phyloP scores from a whole-genome alignment of 129 eudicot genomes.

The Oenanthe sinensis region DNA sequence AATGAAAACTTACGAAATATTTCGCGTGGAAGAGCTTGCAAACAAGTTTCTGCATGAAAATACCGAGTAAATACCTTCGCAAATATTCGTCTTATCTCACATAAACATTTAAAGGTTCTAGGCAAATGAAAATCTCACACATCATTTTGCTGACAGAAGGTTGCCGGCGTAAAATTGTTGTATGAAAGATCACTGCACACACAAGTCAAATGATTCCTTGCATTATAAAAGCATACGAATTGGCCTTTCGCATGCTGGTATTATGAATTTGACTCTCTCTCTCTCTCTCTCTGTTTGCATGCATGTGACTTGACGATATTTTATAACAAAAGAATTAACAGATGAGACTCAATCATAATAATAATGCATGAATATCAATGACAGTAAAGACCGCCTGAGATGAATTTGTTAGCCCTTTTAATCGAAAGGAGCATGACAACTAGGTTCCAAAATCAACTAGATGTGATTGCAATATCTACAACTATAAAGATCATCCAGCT shows the following conservation, averaged over 20 bases:
- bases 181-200: slow-evolving; percentile 36
- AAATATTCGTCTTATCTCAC: neutral
- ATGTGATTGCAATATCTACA: neutral
- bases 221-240: neutral
- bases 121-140: slow-evolving; percentile 29
- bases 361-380: neutral
- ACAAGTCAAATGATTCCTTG: neutral
- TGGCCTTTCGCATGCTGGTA: neutral
- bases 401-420: neutral
- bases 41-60: slow-evolving; percentile 28
- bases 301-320: too few relatives aligned
- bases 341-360: too few relatives aligned
- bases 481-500: neutral
- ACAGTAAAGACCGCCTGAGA: neutral
- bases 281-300: too few relatives aligned
- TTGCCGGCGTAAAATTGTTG: slow-evolving; percentile 30
- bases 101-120: neutral
- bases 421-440: neutral
- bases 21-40: slow-evolving; percentile 22
- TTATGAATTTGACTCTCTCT: too few relatives aligned
- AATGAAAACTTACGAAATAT: slow-evolving; percentile 26
- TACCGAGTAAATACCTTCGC: slow-evolving; percentile 8
- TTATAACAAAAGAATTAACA: too few relatives aligned
- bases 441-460: neutral
- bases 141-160: slow-evolving; percentile 22